Evolutionary conservation across 352 stramenopile species (phyloP).

Genomic region (Globisporangium perplexum): DNA sequence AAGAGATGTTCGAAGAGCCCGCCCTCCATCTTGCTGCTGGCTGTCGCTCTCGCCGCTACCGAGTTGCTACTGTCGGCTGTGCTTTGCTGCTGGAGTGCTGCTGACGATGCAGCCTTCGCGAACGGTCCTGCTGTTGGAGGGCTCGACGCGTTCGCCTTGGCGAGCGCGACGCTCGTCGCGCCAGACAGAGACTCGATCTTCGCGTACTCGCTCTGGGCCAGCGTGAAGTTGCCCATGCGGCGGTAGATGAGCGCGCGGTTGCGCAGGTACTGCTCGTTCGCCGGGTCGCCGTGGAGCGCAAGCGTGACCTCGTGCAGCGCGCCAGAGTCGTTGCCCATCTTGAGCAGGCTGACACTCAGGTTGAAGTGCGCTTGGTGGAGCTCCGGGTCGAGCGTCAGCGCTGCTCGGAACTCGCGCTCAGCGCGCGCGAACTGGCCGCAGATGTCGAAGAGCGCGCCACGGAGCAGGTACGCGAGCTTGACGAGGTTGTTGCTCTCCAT

Average conservation of each 20-base stretch:
- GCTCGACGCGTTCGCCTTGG: constrained; percentile 1
- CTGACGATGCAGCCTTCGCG: constrained; percentile 6
- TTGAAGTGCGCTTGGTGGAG: constrained; percentile 70
- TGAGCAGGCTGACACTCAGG: constrained; percentile 41
- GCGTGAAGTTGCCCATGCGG: constrained; percentile 35
- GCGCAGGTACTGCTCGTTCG: constrained; percentile 41
- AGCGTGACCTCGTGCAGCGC: constrained; percentile 33
- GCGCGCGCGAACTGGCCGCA: constrained; percentile 33
- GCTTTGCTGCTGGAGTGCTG: constrained; percentile 1
- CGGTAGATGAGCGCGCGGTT: constrained; percentile 55
- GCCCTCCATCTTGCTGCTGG: constrained; percentile 41
- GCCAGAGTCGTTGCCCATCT: constrained; percentile 35
- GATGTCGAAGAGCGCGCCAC: constrained; percentile 50
- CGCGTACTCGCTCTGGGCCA: constrained; percentile 46
- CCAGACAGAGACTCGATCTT: constrained; percentile 24
- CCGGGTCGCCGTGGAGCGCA: constrained; percentile 29
- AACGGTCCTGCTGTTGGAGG: constrained; percentile 1
- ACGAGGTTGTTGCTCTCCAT: constrained; percentile 52
- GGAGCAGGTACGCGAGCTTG: constrained; percentile 54
- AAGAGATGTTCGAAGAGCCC: constrained; percentile 66
- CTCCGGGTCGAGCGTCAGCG: constrained; percentile 32
- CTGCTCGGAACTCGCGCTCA: constrained; percentile 40
- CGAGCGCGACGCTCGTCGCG: background rate
- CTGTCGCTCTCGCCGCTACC: background rate
- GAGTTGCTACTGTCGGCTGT: background rate